phyloP scores from a whole-genome alignment of 768 basidiomycete species.

The Agaricus sinodeliciosus region DNA sequence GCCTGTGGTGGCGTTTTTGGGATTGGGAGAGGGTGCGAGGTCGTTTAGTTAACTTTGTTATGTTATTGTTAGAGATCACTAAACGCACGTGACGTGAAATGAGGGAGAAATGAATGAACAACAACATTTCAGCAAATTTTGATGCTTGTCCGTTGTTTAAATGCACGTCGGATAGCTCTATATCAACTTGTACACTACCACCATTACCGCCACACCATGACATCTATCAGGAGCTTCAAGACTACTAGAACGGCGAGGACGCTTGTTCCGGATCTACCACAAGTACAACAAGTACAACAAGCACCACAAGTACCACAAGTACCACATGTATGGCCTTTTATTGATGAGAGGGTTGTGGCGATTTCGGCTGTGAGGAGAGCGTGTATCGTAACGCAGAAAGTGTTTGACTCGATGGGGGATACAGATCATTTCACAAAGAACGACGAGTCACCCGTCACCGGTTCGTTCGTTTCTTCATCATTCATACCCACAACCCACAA shows the following conservation, averaged over 20 bases:
- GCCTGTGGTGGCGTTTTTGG: background rate
- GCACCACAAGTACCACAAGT: background rate
- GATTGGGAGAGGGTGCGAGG: background rate
- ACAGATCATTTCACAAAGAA: slow-evolving; percentile 84
- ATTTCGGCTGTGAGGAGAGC: slow-evolving; percentile 85
- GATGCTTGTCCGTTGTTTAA: background rate
- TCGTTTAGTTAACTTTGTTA: no score
- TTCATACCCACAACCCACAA: background rate
- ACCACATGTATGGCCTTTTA: background rate
- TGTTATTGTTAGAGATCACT: no score
- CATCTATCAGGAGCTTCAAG: background rate
- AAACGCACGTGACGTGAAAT: no score
- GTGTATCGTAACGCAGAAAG: slow-evolving; percentile 73
- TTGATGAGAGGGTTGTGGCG: slow-evolving; percentile 42
- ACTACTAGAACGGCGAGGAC: background rate
- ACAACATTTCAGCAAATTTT: no score
- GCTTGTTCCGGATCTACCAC: background rate
- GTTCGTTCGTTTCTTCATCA: slow-evolving; percentile 27
- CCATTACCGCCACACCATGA: no score
- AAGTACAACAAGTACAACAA: background rate
- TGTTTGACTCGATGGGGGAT: slow-evolving; percentile 81
- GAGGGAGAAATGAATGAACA: no score
- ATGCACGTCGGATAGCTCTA: no score
- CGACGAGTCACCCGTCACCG: slow-evolving; percentile 90
- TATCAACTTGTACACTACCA: no score